phyloP scores from a whole-genome alignment of 345 rosid genomes.

The Citrus sp. region DNA sequence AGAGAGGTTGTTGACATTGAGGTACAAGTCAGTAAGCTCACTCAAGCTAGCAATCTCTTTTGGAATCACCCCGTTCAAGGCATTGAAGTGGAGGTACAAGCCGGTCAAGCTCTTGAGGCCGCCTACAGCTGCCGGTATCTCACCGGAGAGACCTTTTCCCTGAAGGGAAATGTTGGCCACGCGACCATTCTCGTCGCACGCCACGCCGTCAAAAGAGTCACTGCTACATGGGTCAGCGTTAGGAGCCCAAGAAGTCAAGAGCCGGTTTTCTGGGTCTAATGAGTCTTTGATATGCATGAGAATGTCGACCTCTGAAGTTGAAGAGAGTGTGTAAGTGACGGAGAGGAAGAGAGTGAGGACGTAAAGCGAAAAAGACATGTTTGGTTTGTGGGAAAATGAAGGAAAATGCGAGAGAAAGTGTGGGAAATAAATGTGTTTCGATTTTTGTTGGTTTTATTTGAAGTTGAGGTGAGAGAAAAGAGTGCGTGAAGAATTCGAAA shows the following conservation, averaged over 20 bases:
- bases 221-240: conserved; percentile 52
- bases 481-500: not conserved
- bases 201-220: conserved; percentile 74
- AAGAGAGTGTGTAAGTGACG: conserved; percentile 35
- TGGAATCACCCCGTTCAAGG: conserved; percentile 71
- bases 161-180: conserved; percentile 86
- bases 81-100: conserved; percentile 85
- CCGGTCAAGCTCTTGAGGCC: conserved; percentile 80
- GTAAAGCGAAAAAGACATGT: conserved; percentile 38
- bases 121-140: conserved; percentile 68
- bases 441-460: not conserved
- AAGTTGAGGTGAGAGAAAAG: not conserved
- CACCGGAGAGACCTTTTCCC: conserved; percentile 83
- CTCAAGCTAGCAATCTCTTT: conserved; percentile 60
- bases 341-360: conserved; percentile 27
- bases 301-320: conserved; percentile 50
- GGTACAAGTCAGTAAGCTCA: conserved; percentile 71
- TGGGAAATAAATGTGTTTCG: conserved; percentile 23
- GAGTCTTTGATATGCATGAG: conserved; percentile 79
- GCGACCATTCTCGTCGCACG: conserved; percentile 64
- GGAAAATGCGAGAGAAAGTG: conserved; percentile 22
- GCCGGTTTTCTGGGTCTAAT: conserved; percentile 66
- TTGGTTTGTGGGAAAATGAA: conserved; percentile 37
- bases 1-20: conserved; percentile 78
- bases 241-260: conserved; percentile 71